phyloP scores from a whole-genome alignment of 108 stramenopile genomes.

The Parmales sp. region DNA sequence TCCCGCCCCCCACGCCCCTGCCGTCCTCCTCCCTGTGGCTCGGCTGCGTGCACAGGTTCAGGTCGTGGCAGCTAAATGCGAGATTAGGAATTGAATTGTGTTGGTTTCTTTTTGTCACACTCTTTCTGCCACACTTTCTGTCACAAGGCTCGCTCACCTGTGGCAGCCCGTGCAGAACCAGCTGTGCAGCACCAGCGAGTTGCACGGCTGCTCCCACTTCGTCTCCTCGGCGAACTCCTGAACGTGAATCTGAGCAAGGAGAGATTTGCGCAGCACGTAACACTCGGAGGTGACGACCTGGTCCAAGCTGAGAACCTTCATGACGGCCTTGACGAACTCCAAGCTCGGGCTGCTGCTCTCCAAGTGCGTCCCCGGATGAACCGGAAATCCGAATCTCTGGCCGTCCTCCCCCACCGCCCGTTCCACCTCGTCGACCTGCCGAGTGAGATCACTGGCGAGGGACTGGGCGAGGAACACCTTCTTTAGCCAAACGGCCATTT shows the following conservation, averaged over 20 bases:
- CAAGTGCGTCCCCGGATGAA: conserved; percentile 53
- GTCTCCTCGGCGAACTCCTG: conserved; percentile 82
- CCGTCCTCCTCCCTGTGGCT: conserved; percentile 43
- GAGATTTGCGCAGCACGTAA: conserved; percentile 59
- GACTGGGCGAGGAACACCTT: no score
- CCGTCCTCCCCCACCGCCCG: not conserved
- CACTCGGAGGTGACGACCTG: conserved; percentile 65
- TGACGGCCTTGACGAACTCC: conserved; percentile 86
- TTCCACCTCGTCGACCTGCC: no score
- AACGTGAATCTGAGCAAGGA: conserved; percentile 84
- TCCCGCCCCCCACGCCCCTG: conserved; percentile 13
- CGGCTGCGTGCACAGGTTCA: conserved; percentile 75
- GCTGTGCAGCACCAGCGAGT: conserved; percentile 76
- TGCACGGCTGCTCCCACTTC: conserved; percentile 73
- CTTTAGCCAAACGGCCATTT: no score
- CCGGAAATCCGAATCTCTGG: conserved; percentile 25
- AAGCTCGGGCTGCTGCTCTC: conserved; percentile 60
- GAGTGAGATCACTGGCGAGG: no score
- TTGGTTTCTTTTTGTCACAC: no score
- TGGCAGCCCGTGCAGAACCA: conserved; percentile 88
- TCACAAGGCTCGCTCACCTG: no score
- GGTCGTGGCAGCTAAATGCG: conserved; percentile 72
- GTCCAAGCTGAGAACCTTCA: conserved; percentile 76
- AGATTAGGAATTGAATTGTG: no score
- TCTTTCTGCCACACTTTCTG: no score